Percentiles rank a stretch among this genome's conserved stretches.
Evolutionary conservation across 768 basidiomycete genomes (phyloP).

Genomic region (Xanthoconium stramineum): DNA sequence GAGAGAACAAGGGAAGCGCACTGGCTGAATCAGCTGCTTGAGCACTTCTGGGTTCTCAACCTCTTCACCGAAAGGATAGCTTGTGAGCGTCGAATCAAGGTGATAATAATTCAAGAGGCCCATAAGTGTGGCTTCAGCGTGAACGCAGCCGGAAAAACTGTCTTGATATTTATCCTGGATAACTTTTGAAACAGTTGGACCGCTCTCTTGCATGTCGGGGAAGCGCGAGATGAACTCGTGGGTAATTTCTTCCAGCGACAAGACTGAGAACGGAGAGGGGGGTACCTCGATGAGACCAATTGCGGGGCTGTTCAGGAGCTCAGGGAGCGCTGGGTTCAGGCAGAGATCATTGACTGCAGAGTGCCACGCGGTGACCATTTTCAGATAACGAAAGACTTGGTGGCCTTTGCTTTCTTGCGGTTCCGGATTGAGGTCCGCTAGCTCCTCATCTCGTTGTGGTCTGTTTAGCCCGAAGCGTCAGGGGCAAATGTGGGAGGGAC

Average conservation of each 20-base stretch:
- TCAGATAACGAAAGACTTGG: background rate
- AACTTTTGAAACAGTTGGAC: no score
- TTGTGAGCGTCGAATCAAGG: background rate
- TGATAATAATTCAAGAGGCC: background rate
- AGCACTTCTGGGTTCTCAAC: background rate
- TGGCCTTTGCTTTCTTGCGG: background rate
- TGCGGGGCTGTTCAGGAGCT: background rate
- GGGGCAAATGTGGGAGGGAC: background rate
- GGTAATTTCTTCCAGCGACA: background rate
- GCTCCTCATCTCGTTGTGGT: background rate
- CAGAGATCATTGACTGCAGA: background rate
- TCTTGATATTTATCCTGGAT: background rate
- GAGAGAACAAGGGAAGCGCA: background rate
- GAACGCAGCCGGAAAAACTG: background rate
- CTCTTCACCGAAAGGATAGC: background rate
- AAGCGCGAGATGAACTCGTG: background rate
- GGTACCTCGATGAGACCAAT: background rate
- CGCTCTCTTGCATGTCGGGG: background rate
- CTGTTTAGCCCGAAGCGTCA: background rate
- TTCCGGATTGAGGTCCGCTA: background rate
- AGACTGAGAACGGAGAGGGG: background rate
- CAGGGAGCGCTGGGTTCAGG: background rate
- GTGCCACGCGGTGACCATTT: background rate
- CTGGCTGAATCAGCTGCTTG: background rate
- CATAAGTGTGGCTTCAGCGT: background rate